Evolutionary conservation across 805 yeast species (phyloP), one percentile per base, ranked within the genome.

Genomic region (Candida stauntonica): DNA sequence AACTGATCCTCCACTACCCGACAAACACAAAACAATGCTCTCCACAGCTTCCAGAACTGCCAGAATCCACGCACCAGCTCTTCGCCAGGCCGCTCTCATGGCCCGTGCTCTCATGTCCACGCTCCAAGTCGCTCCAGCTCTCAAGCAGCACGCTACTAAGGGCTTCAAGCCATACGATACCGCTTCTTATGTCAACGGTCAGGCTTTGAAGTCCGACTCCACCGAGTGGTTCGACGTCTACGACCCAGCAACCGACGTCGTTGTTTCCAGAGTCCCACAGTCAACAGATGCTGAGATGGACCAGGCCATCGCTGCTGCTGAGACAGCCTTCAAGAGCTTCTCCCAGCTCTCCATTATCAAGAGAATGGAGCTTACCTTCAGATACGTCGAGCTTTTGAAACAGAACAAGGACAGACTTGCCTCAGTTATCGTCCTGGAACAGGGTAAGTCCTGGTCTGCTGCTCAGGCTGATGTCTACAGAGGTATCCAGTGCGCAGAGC

Each of bases 401-500:
- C 71, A 66, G 35, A 77, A 81, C 62, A 72, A 76, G 76, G 86
- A 83, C 58, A 60, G 81, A 42, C 63, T 82, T 17, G 89, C 89
- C 4, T 71, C 75, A 21, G 66, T 66, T 33, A 72, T 82, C 45
- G 81, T 81, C 44, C 67, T 75, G 38, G 82, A 85, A 65, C 88
- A 82, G 63, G 89, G 91, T 38, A 81, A 82, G 63, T 78, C 89
- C 16, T 77, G 79, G 60, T 73, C 75, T 29, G 89, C 81, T 50
- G 89, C 89, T 38, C 64, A 69, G 54, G 89, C 88, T 15, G 82
- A 82, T 52, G 89, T 82, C 26, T 69, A 80, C 50, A 70, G 91
- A 45, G 91, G 91, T 21, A 70, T 82, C 39, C 89, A 82, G 62
- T 88, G 84, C 38, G 88, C 88, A 15, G 89, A 82, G 66, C 80